Conservation (phyloP, 78 protist genomes). For the Ministeria vibrans region DNA sequence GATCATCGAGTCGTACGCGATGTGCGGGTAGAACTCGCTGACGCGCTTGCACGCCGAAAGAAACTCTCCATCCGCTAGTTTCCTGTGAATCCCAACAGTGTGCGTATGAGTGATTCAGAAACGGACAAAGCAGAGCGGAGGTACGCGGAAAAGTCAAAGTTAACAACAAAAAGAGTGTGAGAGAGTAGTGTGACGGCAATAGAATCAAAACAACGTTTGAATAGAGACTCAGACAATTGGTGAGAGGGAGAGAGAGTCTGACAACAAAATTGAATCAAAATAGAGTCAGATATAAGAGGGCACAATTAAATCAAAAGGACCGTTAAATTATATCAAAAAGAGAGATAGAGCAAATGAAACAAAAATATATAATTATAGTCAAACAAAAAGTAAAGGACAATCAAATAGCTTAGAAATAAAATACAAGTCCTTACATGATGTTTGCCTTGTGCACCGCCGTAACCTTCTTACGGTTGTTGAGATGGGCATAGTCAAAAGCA, state of each 20-base stretch:
- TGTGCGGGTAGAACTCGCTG: constrained; percentile 52
- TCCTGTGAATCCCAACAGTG: neutral
- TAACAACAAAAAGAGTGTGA: too few species aligned
- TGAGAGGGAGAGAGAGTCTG: too few species aligned
- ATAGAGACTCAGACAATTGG: too few species aligned
- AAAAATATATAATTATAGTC: neutral
- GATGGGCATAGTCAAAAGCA: constrained; percentile 72
- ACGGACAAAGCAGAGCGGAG: neutral
- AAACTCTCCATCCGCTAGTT: constrained; percentile 36
- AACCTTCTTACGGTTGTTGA: constrained; percentile 58
- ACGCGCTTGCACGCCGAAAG: constrained; percentile 14
- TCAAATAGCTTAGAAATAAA: neutral
- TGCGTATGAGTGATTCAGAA: neutral
- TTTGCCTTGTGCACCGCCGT: constrained; percentile 83
- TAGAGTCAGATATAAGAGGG: too few species aligned
- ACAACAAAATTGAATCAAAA: too few species aligned
- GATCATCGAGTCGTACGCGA: constrained; percentile 48
- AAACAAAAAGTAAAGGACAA: neutral
- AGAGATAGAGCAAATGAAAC: too few species aligned
- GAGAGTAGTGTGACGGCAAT: too few species aligned
- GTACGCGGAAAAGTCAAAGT: neutral
- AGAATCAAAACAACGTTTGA: too few species aligned
- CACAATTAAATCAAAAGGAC: too few species aligned
- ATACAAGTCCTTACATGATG: constrained; percentile 41
- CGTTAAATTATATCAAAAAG: too few species aligned